A percentile compares a stretch with the other conserved stretches of the same genome.
phyloP scores from a whole-genome alignment of 2,329 filamentous ascomycete genomes.

The Paracamarosporium sp. region DNA sequence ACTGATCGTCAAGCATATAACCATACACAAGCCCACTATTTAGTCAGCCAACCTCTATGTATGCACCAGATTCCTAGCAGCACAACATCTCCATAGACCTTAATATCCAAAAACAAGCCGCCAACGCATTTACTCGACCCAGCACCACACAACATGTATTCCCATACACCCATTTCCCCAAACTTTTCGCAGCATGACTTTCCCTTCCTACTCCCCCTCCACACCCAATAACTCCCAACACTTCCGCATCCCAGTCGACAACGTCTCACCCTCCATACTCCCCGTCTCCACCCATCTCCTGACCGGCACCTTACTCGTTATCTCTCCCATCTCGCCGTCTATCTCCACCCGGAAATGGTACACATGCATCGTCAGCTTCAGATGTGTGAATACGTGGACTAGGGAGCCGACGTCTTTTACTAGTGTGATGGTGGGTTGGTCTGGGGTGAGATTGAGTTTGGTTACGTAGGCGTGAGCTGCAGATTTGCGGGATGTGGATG shows the following conservation, averaged over 20 bases:
- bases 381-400: constrained; percentile 44
- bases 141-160: no score
- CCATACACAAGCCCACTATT: no score
- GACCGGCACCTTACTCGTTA: constrained; percentile 14
- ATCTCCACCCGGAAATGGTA: constrained; percentile 26
- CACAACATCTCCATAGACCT: no score
- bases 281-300: constrained; percentile 41
- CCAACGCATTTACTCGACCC: no score
- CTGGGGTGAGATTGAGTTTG: constrained; percentile 14
- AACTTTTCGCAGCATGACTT: no score
- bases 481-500: constrained; percentile 28
- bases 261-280: constrained; percentile 38
- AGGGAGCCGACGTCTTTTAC: constrained; percentile 32
- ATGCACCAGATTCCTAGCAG: no score
- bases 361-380: constrained; percentile 44
- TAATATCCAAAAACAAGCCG: no score
- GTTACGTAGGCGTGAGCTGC: constrained; percentile 29
- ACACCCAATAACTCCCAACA: constrained; percentile 33
- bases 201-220: no score
- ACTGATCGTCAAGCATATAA: no score
- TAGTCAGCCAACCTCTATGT: no score
- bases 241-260: constrained; percentile 46
- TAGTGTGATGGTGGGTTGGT: constrained; percentile 19
- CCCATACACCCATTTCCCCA: no score
- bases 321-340: constrained; percentile 15